Evolutionary conservation across 805 yeast species (phyloP).

Genomic region (Danielozyma ontarioensis): DNA sequence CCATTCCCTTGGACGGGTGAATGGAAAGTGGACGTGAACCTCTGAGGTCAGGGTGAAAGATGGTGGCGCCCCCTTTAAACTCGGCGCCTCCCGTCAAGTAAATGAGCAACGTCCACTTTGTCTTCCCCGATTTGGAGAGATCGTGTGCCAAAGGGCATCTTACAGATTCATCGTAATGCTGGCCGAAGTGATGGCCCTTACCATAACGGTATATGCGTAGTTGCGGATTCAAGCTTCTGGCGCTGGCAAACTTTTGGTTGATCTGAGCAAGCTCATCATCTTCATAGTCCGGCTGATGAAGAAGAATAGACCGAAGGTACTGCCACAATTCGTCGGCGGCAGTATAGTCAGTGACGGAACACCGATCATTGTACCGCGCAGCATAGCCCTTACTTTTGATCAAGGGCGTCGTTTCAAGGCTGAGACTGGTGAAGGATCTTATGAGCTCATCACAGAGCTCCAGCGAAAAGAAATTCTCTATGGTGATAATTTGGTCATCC

Average conservation of each 20-base stretch:
- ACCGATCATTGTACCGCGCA: conserved; percentile 52
- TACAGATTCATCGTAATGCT: conserved; percentile 59
- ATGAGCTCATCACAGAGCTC: conserved; percentile 38
- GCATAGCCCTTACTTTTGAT: conserved; percentile 50
- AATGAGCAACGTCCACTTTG: conserved; percentile 56
- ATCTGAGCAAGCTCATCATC: conserved; percentile 18
- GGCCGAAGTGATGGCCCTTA: conserved; percentile 54
- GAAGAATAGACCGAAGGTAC: conserved; percentile 28
- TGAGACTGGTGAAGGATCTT: conserved; percentile 21
- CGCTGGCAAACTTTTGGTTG: conserved; percentile 25
- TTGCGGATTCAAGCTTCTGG: conserved; percentile 51
- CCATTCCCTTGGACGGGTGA: conserved; percentile 51
- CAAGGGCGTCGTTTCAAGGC: conserved; percentile 44
- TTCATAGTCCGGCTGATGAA: conserved; percentile 22
- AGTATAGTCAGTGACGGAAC: conserved; percentile 31
- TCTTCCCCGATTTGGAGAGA: conserved; percentile 27
- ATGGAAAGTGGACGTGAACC: conserved; percentile 25
- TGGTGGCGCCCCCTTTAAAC: conserved; percentile 56
- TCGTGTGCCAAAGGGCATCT: conserved; percentile 20
- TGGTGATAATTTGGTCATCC: conserved; percentile 34
- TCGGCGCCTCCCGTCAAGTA: conserved; percentile 55
- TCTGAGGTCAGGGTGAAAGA: conserved; percentile 36
- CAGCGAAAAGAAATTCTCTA: conserved; percentile 33
- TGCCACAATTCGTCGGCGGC: conserved; percentile 40
- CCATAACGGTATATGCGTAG: conserved; percentile 50